Evolutionary conservation across 1,284 basidiomycete species (phyloP).

Genomic region (Austroboletus novae-zelandiae): DNA sequence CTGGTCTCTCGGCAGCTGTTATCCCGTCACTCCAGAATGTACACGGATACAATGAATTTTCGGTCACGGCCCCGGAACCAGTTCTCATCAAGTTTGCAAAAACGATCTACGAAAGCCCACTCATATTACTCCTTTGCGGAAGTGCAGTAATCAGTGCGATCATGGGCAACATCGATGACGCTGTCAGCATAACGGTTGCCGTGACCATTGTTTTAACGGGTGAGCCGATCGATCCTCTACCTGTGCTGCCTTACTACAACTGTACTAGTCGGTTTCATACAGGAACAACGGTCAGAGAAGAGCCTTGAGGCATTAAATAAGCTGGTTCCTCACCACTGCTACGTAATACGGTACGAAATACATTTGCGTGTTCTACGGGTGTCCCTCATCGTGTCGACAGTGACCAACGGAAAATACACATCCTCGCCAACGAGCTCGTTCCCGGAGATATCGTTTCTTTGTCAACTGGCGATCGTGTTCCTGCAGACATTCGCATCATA

Average conservation of each 20-base stretch:
- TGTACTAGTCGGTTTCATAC: conserved; percentile 84
- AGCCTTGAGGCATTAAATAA: conserved; percentile 94
- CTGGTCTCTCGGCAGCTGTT: conserved; percentile 64
- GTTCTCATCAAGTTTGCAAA: conserved; percentile 85
- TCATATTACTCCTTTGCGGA: conserved; percentile 87
- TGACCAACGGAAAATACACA: conserved; percentile 70
- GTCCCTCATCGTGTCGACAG: conserved; percentile 34
- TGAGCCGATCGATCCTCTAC: conserved; percentile 36
- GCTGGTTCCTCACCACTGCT: conserved; percentile 94
- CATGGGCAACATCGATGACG: conserved; percentile 94
- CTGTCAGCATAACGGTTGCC: conserved; percentile 91
- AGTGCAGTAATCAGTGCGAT: conserved; percentile 85
- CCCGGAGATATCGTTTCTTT: conserved; percentile 94
- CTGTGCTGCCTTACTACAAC: not conserved
- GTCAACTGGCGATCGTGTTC: conserved; percentile 90
- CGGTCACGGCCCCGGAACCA: conserved; percentile 81
- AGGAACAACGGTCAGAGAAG: conserved; percentile 94
- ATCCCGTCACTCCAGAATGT: conserved; percentile 65
- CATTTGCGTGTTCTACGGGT: conserved; percentile 4
- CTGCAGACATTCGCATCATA: conserved; percentile 87
- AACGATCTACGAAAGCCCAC: conserved; percentile 91
- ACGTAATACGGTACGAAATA: conserved; percentile 70
- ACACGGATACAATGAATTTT: conserved; percentile 93
- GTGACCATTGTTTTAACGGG: conserved; percentile 92
- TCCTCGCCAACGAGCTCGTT: conserved; percentile 92